Base-by-base conservation (phyloP, 176 grass and related monocot species). In the Bothriochloa decipiens region DNA sequence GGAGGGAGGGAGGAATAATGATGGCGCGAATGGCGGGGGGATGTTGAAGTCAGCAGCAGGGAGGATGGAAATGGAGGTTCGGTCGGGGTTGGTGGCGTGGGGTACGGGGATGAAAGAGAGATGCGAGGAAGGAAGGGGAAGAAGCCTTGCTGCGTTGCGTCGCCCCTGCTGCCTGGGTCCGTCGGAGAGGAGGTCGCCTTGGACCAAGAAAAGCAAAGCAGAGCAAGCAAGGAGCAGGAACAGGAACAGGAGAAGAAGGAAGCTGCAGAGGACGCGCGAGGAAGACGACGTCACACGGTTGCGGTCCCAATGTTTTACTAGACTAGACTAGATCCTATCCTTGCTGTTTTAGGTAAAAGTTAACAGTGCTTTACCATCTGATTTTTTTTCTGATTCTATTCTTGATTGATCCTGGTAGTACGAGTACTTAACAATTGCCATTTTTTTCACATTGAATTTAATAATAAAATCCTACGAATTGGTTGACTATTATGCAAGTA, bases 1-100 rank as follows among this genome's bases (percentile, higher is more conserved):
- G 14, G 16, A n/a, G 2, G 17, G 68, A 4, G 3, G 32, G 8
- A 65, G 8, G 75, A 83, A 46, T 22, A 68, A 85, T 85, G 23
- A 49, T 71, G 88, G 78, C 78, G 83, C 78, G 83, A 90, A 86
- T 90, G 72, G 78, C 88, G 88, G 88, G 58, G 76, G 53, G 78
- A 22, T 50, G 83, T 85, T 64, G 81, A 88, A 67, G 72, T 13
- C 64, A n/a, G 22, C 11, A 69, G 75, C 61, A 81, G 36, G 17
- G 63, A 18, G 27, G 26, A 4, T 13, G 41, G 18, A 28, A 36
- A 36, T 36, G 35, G 3, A 9, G 42, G 85, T 71, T 83, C 27
- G 81, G 86, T 52, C 33, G 17, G 80, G 91, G 80, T 81, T 70
- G 87, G 72, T 83, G 85, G 66, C 64, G 22, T 11, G 52, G 69